Conservation (phyloP, 1,284 basidiomycete genomes). For the Hemileia vastatrix region DNA sequence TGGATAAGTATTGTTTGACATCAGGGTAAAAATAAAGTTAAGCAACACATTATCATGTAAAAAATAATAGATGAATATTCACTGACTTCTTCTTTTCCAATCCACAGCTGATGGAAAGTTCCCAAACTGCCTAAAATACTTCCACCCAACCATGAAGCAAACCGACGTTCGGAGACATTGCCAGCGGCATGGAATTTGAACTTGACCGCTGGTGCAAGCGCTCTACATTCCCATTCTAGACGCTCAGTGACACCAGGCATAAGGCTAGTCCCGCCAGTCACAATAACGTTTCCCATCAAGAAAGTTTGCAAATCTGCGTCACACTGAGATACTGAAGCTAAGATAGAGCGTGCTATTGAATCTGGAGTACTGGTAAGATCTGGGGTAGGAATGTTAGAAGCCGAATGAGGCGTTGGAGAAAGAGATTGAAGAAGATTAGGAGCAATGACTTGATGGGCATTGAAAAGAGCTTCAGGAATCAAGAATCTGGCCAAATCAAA, state of each 20-base stretch:
- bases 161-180: slow-evolving; percentile 74
- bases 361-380: slow-evolving; percentile 54
- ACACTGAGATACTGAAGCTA: slow-evolving; percentile 68
- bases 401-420: slow-evolving; percentile 8
- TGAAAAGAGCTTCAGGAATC: slow-evolving; percentile 83
- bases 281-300: slow-evolving; percentile 82
- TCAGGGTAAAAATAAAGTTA: neutral
- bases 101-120: slow-evolving; percentile 93
- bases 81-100: slow-evolving; percentile 63
- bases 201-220: slow-evolving; percentile 60
- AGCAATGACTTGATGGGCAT: slow-evolving; percentile 59
- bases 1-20: too few relatives aligned
- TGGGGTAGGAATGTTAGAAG: slow-evolving; percentile 47
- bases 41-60: neutral
- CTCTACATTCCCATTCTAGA: slow-evolving; percentile 65
- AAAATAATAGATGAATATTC: neutral
- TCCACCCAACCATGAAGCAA: slow-evolving; percentile 85
- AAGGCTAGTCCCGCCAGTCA: slow-evolving; percentile 81
- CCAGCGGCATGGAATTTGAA: slow-evolving; percentile 78
- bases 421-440: neutral
- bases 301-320: slow-evolving; percentile 85
- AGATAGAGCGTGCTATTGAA: slow-evolving; percentile 67
- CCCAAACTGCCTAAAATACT: slow-evolving; percentile 84
- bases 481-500: slow-evolving; percentile 73
- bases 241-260: slow-evolving; percentile 80